Base-by-base conservation (phyloP, 2,329 filamentous ascomycete genomes). In the Fusarium praegraminearum region DNA sequence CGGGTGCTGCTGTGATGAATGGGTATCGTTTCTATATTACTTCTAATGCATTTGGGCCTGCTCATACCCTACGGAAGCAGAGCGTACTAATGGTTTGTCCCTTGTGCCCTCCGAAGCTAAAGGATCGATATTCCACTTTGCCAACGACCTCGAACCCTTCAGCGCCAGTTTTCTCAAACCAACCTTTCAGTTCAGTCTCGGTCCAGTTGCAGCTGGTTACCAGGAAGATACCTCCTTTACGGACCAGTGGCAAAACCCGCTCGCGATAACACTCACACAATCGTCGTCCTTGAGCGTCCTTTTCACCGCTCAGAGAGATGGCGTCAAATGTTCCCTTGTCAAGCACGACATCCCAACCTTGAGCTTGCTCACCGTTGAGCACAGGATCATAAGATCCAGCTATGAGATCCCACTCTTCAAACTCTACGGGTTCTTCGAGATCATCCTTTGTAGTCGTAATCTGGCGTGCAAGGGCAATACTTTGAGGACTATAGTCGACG, bases 141-240 rank as follows among this genome's bases (percentile, higher is more conserved):
- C 87, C 90, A 56, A 87, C 89, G 59, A 89, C 87, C 65, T 83
- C 82, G 72, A 97, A 84, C 51, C 82, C 76, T 26, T 73, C 73
- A 5, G 26, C 38, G n/a, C 54, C 73, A 5, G 73, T 35, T 43
- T 61, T 71, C 52, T 86, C 89, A 77, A 98, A 96, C 94, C 95
- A 98, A 18, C 81, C 81, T 64, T 86, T 83, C 74, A 99, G 81
- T 83, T 99, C 96, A 41, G 89, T 87, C 82, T 96, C 94, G 2
- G 95, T 98, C 96, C 96, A 99, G 81, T 99, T 99, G 79, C 96
- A 99, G 80, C 94, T 98, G 57, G 96, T 98, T 56, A 99, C 88
- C 63, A 98, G 80, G 73, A 98, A 87, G 26, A 93, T 83, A 0
- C 93, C 93, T 2, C 90, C 91, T 1, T 80, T 82, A 73, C 88